Conservation (phyloP, 2,329 filamentous ascomycete genomes). For the Paraphaeosphaeria sporulosa region DNA sequence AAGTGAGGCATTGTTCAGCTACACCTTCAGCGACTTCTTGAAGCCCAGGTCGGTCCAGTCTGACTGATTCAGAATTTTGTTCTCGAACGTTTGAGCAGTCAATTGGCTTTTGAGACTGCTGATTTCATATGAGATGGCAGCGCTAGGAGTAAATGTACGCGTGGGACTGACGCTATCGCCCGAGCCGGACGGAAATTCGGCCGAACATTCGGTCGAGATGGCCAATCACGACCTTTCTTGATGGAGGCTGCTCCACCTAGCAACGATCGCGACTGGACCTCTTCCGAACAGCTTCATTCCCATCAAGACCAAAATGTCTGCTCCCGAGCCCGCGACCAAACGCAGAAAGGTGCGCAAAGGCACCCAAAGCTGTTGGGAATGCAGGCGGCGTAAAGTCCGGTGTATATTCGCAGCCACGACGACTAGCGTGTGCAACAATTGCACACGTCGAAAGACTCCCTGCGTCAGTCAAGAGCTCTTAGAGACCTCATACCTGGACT, state of each 20-base stretch:
- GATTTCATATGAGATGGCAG: neutral
- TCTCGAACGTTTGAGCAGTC: too few species aligned
- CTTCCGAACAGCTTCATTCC: too few species aligned
- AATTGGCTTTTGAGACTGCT: too few species aligned
- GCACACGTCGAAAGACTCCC: conserved; percentile 20
- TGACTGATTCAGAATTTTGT: too few species aligned
- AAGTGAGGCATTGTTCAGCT: too few species aligned
- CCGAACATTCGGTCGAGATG: neutral
- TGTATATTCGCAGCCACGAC: conserved; percentile 13
- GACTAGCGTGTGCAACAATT: conserved; percentile 23
- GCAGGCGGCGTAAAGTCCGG: conserved; percentile 21
- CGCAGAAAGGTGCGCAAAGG: conserved; percentile 25
- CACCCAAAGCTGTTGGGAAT: conserved; percentile 28
- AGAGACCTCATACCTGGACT: conserved; percentile 15
- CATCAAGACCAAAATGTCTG: neutral
- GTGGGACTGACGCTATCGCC: neutral
- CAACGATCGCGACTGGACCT: too few species aligned
- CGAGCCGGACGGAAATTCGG: neutral
- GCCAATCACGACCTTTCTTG: too few species aligned
- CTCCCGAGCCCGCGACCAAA: neutral
- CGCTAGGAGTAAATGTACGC: neutral
- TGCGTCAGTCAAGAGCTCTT: conserved; percentile 36
- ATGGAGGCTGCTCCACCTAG: too few species aligned
- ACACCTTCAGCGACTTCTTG: too few species aligned
- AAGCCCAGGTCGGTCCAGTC: too few species aligned